Evolutionary conservation across 2,329 filamentous ascomycete species (phyloP).

Genomic region (Teratosphaeria nubilosa): DNA sequence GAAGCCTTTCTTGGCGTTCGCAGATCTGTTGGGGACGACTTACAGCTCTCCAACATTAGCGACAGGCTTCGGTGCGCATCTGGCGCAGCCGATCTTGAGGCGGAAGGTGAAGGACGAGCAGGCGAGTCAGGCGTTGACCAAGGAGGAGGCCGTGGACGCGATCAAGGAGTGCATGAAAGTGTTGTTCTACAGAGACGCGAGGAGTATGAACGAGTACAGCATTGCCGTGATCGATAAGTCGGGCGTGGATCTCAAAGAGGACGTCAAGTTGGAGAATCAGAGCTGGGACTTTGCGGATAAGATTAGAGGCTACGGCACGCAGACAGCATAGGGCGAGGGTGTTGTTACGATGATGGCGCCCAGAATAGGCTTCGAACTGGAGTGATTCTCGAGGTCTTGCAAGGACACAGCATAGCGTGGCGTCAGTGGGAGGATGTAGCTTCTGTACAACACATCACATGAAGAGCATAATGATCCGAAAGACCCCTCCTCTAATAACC

Average conservation of each 20-base stretch:
- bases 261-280: conserved; percentile 84
- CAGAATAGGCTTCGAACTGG: not conserved
- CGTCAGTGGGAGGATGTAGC: not conserved
- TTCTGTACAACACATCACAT: not conserved
- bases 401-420: not conserved
- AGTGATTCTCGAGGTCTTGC: not conserved
- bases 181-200: conserved; percentile 90
- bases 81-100: conserved; percentile 86
- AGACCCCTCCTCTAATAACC: not conserved
- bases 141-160: conserved; percentile 69
- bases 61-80: conserved; percentile 85
- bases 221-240: conserved; percentile 79
- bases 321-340: conserved; percentile 36
- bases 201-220: conserved; percentile 83
- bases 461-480: not conserved
- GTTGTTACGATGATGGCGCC: not conserved
- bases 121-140: conserved; percentile 57
- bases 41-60: conserved; percentile 81
- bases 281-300: conserved; percentile 97
- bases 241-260: conserved; percentile 69
- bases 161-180: conserved; percentile 97
- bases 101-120: conserved; percentile 75
- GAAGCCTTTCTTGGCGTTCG: conserved; percentile 81
- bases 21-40: conserved; percentile 86
- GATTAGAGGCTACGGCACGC: conserved; percentile 90